Evolutionary conservation across 2,329 filamentous ascomycete species (phyloP), one percentile per base, ranked within the genome.

Genomic region (Paecilomyces fulvus): DNA sequence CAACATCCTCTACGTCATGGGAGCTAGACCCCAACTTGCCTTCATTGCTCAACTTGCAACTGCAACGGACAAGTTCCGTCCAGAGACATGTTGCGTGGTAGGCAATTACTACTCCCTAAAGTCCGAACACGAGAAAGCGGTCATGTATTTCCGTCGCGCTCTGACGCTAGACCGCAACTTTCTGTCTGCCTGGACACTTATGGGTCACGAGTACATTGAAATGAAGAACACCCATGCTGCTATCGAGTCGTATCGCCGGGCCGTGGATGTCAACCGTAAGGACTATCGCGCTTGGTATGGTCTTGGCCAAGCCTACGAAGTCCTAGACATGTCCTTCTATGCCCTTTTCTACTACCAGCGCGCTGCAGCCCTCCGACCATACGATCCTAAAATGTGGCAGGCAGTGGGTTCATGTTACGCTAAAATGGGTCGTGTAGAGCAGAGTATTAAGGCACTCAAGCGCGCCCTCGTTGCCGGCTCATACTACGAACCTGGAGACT

Each of bases 261-360:
- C 94, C 1, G 92, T 99, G 1, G 94, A 99, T 66, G 90, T 94
- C 63, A 97, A 99, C 67, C 85, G 92, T 31, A 90, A 94, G 64
- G 94, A 99, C 71, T 97, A 97, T 71, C 88, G 94, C 56, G 94
- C 94, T 3, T 99, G 94, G 94, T 97, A 99, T 69, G 94, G 94
- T 31, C 80, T 99, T 0, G 94, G 94, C 0, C 92, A 97, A 70
- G 95, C 94, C 1, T 99, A 99, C 67, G 94, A 99, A 72, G 89
- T 99, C 63, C 82, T 99, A 8, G 94, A 99, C 73, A 96, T 96
- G 90, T 90, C 96, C 68, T 91, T 92, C 49, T 99, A 99, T 70
- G 92, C 92, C 0, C 77, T 99, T 0, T 97, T 94, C 82, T 99
- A 99, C 74, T 96, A 96, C 77, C 95, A 97, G 69, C 90, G 94